These are phyloP conservation scores for Ceratocystis alfenasii DNA, from an alignment of 2,329 filamentous ascomycete genomes.

Conservation along the genomic window DNA sequence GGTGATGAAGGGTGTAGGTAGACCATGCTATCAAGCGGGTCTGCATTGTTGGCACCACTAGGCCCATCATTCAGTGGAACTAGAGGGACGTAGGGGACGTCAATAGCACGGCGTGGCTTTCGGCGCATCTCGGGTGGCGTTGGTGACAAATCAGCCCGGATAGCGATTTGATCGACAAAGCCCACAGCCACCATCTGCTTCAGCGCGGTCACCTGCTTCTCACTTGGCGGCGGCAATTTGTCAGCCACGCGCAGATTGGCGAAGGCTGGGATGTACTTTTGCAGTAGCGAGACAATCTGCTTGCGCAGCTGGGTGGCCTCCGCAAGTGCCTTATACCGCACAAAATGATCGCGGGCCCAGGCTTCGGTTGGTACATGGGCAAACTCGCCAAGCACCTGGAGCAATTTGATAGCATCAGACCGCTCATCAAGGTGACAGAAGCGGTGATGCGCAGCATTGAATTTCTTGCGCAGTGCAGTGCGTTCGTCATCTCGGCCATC, in stretches of 20 bases:
- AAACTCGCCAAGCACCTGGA: constrained; percentile 81
- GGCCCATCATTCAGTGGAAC: constrained; percentile 45
- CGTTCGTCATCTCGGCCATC: constrained; percentile 59
- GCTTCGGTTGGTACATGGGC: constrained; percentile 57
- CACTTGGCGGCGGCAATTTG: constrained; percentile 45
- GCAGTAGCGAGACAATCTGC: constrained; percentile 73
- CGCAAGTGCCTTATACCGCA: constrained; percentile 74
- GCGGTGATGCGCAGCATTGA: constrained; percentile 60
- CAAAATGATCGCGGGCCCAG: constrained; percentile 75
- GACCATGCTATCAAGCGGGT: constrained; percentile 42
- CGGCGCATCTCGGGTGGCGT: constrained; percentile 45
- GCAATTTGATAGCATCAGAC: constrained; percentile 79
- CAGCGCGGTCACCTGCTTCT: constrained; percentile 62
- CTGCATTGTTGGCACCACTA: constrained; percentile 23
- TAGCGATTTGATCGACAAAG: constrained; percentile 88
- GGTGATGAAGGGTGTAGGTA: constrained; percentile 81
- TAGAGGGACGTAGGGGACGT: constrained; percentile 82
- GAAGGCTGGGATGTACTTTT: constrained; percentile 41
- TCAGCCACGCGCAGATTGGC: constrained; percentile 45
- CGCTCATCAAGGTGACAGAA: constrained; percentile 72
- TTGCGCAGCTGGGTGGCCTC: constrained; percentile 73
- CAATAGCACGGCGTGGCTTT: constrained; percentile 65
- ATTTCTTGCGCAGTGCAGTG: constrained; percentile 48
- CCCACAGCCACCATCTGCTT: constrained; percentile 87
- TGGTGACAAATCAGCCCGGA: constrained; percentile 77